Percentiles rank a stretch among this genome's conserved stretches.
These are phyloP conservation scores for Aspergillus tubingensis DNA, from an alignment of 2,329 filamentous ascomycete genomes.

Conservation along the genomic window DNA sequence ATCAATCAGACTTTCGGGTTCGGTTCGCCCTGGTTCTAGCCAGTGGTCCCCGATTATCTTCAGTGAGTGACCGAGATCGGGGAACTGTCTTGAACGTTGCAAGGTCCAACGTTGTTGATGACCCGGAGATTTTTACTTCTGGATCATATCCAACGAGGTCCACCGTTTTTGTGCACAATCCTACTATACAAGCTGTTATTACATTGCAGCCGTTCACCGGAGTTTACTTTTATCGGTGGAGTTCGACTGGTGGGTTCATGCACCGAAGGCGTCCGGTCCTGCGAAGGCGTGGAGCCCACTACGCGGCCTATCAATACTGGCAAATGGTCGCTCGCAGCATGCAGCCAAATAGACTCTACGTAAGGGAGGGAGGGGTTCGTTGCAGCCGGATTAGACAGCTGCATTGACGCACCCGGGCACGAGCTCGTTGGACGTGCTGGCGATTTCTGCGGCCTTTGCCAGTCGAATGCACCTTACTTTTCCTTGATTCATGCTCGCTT, in stretches of 20 bases:
- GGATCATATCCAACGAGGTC: no score
- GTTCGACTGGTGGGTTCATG: background rate
- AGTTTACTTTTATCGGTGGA: background rate
- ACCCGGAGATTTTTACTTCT: no score
- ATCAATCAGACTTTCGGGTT: background rate
- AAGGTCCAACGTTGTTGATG: no score
- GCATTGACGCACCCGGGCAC: background rate
- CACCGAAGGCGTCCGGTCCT: background rate
- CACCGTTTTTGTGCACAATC: no score
- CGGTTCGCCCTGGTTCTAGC: no score
- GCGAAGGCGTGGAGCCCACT: background rate
- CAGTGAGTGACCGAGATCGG: no score
- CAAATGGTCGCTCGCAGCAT: background rate
- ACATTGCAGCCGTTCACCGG: background rate
- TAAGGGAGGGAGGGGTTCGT: background rate
- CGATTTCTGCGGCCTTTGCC: background rate
- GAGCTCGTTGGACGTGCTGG: background rate
- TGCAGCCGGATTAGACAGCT: background rate
- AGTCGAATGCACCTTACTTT: background rate
- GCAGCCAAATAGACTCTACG: background rate
- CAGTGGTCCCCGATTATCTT: no score
- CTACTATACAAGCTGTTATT: background rate
- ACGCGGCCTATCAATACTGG: constrained; percentile 1
- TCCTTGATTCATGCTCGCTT: background rate
- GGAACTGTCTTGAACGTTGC: no score